phyloP scores from a whole-genome alignment of 768 basidiomycete species.

The Leccinum arenicola region DNA sequence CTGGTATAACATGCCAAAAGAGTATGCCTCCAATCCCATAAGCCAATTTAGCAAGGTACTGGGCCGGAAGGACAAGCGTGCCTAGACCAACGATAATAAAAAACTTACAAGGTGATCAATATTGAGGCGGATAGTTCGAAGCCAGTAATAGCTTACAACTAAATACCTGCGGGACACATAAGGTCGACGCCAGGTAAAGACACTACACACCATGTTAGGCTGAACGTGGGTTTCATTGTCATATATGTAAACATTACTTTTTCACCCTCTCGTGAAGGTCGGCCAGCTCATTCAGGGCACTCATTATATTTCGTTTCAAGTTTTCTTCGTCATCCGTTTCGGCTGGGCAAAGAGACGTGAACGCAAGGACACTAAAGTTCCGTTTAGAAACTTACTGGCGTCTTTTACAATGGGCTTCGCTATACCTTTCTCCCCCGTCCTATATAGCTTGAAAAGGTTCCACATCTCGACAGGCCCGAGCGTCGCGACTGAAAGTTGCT shows the following conservation, averaged over 20 bases:
- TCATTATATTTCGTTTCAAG: slow-evolving; percentile 41
- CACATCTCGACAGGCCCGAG: slow-evolving; percentile 53
- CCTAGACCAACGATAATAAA: slow-evolving; percentile 38
- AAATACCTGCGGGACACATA: slow-evolving; percentile 47
- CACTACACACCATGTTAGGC: slow-evolving; percentile 33
- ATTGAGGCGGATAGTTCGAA: not conserved
- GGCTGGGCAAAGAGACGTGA: not conserved
- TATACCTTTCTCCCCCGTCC: slow-evolving; percentile 35
- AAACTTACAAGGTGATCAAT: slow-evolving; percentile 28
- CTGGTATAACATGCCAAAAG: slow-evolving; percentile 64
- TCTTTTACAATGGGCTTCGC: slow-evolving; percentile 23
- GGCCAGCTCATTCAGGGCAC: slow-evolving; percentile 44
- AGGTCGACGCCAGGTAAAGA: slow-evolving; percentile 67
- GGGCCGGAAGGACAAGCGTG: slow-evolving; percentile 45
- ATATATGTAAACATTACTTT: slow-evolving; percentile 42
- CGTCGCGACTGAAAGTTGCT: slow-evolving; percentile 45
- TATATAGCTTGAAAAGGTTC: slow-evolving; percentile 46
- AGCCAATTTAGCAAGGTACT: slow-evolving; percentile 46
- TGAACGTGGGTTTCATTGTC: not conserved
- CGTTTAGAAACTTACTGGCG: not conserved
- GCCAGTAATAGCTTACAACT: slow-evolving; percentile 34
- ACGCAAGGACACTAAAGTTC: not conserved
- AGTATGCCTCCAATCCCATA: slow-evolving; percentile 47
- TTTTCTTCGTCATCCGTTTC: slow-evolving; percentile 33
- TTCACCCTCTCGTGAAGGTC: slow-evolving; percentile 63